Conservation (phyloP, 2,329 filamentous ascomycete species). For the Colletotrichum siamense region DNA sequence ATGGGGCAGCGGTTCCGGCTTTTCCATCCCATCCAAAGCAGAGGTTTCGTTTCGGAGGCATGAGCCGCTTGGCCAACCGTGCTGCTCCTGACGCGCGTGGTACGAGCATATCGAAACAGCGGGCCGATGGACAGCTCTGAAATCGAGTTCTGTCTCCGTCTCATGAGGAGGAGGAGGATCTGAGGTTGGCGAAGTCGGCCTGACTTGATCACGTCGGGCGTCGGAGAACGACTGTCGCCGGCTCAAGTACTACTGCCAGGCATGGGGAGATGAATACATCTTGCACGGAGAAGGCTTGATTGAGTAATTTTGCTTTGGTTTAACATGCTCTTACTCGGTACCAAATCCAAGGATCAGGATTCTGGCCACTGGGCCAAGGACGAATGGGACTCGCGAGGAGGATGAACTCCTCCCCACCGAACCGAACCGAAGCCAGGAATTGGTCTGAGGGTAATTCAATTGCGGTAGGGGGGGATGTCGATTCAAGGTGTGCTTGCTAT, state of each 20-base stretch:
- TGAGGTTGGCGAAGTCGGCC: not conserved
- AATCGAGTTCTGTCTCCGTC: not conserved
- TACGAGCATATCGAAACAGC: constrained; percentile 3
- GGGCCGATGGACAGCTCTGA: not conserved
- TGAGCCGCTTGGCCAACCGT: constrained; percentile 9
- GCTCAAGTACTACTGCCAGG: not conserved
- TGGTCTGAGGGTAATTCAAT: not conserved
- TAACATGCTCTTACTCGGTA: not conserved
- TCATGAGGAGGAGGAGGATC: not conserved
- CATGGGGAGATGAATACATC: not conserved
- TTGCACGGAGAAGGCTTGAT: not conserved
- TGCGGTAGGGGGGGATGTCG: not conserved
- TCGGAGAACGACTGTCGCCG: not conserved
- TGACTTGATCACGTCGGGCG: not conserved
- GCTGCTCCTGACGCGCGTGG: constrained; percentile 7
- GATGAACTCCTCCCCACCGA: not conserved
- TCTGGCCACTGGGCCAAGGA: not conserved
- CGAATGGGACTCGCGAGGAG: not conserved
- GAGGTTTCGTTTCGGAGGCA: constrained; percentile 16
- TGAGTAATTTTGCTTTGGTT: not conserved
- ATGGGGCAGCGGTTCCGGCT: not conserved
- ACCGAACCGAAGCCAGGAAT: not conserved
- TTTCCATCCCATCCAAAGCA: constrained; percentile 3
- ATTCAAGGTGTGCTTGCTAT: not conserved
- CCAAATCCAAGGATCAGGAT: constrained; percentile 1